These are phyloP conservation scores for Eucalyptus polyanthemos DNA, from an alignment of 345 rosid genomes.

Conservation along the genomic window DNA sequence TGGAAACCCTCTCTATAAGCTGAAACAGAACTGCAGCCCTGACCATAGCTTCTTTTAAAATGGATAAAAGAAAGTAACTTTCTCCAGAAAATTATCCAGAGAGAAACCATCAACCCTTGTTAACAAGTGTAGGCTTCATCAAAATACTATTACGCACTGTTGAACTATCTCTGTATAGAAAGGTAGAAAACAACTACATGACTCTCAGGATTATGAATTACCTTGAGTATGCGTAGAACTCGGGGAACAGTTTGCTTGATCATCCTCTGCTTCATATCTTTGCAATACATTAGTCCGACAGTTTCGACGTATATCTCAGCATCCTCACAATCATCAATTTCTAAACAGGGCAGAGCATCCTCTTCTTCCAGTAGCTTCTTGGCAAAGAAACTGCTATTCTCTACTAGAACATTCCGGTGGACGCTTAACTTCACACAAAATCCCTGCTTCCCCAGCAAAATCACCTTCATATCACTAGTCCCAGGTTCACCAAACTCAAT, in stretches of 20 bases:
- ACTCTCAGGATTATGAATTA: slow-evolving; percentile 7
- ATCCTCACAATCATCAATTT: slow-evolving; percentile 81
- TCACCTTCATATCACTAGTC: slow-evolving; percentile 78
- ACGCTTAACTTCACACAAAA: slow-evolving; percentile 91
- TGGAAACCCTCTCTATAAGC: not conserved
- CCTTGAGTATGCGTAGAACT: slow-evolving; percentile 87
- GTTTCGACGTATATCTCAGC: slow-evolving; percentile 90
- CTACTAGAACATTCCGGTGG: slow-evolving; percentile 64
- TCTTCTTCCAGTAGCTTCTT: slow-evolving; percentile 50
- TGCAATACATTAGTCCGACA: slow-evolving; percentile 92
- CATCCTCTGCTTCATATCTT: slow-evolving; percentile 87
- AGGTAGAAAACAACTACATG: not conserved
- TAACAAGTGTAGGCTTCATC: not conserved
- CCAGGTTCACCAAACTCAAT: slow-evolving; percentile 93
- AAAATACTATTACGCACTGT: not conserved
- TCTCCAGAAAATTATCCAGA: not conserved
- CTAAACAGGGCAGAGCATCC: slow-evolving; percentile 49
- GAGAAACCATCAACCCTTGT: not conserved
- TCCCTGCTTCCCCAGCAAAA: slow-evolving; percentile 82
- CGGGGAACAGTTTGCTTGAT: slow-evolving; percentile 85
- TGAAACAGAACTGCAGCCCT: not conserved
- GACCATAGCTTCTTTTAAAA: not conserved
- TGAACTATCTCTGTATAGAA: not conserved
- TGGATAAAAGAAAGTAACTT: not conserved
- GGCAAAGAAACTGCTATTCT: slow-evolving; percentile 64